phyloP scores from a whole-genome alignment of 345 rosid genomes.

The Citrus trifoliata region DNA sequence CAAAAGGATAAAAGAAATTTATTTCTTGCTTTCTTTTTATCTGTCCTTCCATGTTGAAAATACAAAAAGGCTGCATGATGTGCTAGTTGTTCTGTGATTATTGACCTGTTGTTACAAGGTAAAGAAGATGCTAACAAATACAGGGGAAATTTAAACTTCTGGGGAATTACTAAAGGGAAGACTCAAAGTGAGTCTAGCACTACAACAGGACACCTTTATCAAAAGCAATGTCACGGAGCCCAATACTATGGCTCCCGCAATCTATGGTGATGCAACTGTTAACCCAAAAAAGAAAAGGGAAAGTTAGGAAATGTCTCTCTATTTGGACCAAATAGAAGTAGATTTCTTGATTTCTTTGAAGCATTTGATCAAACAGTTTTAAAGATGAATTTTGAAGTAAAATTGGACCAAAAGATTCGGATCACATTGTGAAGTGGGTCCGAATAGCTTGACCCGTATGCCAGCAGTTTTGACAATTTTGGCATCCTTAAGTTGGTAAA shows the following conservation, averaged over 20 bases:
- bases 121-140: neutral
- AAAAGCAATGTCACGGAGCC: conserved; percentile 18
- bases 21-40: neutral
- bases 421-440: conserved; percentile 18
- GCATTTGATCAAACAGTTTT: neutral
- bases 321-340: neutral
- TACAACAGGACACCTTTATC: conserved; percentile 20
- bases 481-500: neutral
- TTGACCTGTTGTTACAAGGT: neutral
- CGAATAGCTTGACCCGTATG: conserved; percentile 10
- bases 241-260: conserved; percentile 25
- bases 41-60: neutral
- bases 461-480: conserved; percentile 1
- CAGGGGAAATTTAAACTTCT: neutral
- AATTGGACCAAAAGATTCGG: neutral
- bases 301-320: neutral
- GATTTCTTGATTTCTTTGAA: neutral
- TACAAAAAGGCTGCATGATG: neutral
- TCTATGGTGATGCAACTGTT: conserved; percentile 23
- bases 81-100: conserved; percentile 1
- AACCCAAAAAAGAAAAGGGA: neutral
- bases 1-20: neutral
- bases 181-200: conserved; percentile 17
- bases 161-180: conserved; percentile 7
- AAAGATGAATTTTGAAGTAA: neutral